Evolutionary conservation across 2,329 filamentous ascomycete genomes (phyloP).

Genomic region (Raffaelea ambrosiae): DNA sequence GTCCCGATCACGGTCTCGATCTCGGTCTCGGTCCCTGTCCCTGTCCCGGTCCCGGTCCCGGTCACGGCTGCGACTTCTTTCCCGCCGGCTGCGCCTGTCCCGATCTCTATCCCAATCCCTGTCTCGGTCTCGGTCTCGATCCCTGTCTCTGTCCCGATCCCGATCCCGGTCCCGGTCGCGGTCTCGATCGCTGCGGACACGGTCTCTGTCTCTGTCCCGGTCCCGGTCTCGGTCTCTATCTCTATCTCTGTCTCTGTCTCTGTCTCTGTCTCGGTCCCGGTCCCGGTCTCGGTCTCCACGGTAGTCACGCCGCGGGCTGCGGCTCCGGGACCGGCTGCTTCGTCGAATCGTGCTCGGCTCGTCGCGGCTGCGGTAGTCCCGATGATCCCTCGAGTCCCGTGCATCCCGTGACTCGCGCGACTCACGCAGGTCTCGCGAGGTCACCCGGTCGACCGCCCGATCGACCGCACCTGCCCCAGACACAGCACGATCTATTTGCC

Average conservation of each 20-base stretch:
- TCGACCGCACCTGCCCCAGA: constrained; percentile 1
- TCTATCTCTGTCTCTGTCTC: constrained; percentile 21
- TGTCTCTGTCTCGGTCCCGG: constrained; percentile 19
- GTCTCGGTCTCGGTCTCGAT: constrained; percentile 21
- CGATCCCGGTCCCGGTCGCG: constrained; percentile 19
- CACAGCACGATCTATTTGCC: constrained; percentile 21
- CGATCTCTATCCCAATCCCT: constrained; percentile 14
- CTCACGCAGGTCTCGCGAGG: constrained; percentile 7
- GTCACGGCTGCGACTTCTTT: background rate
- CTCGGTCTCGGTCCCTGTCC: constrained; percentile 13
- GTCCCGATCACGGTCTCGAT: constrained; percentile 21
- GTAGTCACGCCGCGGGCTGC: constrained; percentile 12
- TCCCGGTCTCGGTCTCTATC: constrained; percentile 18
- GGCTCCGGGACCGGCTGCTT: constrained; percentile 7
- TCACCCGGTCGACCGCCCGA: constrained; percentile 2
- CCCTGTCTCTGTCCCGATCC: constrained; percentile 19
- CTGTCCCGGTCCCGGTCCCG: constrained; percentile 5
- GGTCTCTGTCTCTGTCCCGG: constrained; percentile 18
- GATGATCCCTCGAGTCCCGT: too few species aligned
- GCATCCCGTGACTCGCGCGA: too few species aligned
- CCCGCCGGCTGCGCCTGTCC: constrained; percentile 17
- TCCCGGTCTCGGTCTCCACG: constrained; percentile 21
- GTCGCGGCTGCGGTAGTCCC: constrained; percentile 10
- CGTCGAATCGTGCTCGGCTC: background rate
- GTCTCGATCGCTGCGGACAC: constrained; percentile 22